Percentiles rank a stretch among this genome's conserved stretches.
Evolutionary conservation across 1,284 basidiomycete species (phyloP).

Genomic region (Volvariella surrecta): DNA sequence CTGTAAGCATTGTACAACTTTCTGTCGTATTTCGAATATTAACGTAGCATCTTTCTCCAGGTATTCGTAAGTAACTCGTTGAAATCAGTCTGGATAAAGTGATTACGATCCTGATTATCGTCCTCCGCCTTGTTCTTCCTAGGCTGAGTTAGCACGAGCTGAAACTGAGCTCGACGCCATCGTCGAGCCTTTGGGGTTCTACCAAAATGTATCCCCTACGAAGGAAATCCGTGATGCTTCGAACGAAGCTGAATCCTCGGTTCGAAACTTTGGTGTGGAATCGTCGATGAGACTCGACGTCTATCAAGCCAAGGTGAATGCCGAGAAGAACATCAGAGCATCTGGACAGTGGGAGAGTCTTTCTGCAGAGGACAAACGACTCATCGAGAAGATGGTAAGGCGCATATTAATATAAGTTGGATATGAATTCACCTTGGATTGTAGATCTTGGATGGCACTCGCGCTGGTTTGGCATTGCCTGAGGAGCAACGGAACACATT

Average conservation of each 20-base stretch:
- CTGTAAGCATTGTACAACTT: slow-evolving; percentile 28
- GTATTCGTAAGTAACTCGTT: slow-evolving; percentile 54
- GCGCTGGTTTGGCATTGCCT: slow-evolving; percentile 67
- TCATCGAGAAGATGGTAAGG: slow-evolving; percentile 63
- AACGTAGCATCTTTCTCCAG: slow-evolving; percentile 27
- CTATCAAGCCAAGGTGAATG: slow-evolving; percentile 60
- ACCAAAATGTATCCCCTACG: slow-evolving; percentile 69
- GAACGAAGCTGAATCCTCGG: slow-evolving; percentile 58
- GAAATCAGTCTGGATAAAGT: not conserved
- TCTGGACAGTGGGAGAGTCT: slow-evolving; percentile 50
- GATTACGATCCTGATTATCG: not conserved
- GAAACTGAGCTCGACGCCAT: slow-evolving; percentile 46
- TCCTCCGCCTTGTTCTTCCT: slow-evolving; percentile 10
- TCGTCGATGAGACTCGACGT: slow-evolving; percentile 72
- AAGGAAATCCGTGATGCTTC: slow-evolving; percentile 71
- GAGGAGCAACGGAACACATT: slow-evolving; percentile 52
- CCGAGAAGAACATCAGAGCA: slow-evolving; percentile 56
- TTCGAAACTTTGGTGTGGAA: slow-evolving; percentile 62
- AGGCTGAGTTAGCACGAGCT: slow-evolving; percentile 48
- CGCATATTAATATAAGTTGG: not conserved
- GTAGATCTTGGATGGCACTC: slow-evolving; percentile 62
- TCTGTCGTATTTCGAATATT: slow-evolving; percentile 1
- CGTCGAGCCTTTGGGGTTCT: slow-evolving; percentile 60
- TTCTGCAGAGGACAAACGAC: slow-evolving; percentile 56
- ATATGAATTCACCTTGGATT: not conserved